Percentiles rank a stretch among this genome's conserved stretches.
These are phyloP conservation scores for Funneliformis mosseae DNA, from an alignment of 192 early-diverging fungal species.

Conservation along the genomic window DNA sequence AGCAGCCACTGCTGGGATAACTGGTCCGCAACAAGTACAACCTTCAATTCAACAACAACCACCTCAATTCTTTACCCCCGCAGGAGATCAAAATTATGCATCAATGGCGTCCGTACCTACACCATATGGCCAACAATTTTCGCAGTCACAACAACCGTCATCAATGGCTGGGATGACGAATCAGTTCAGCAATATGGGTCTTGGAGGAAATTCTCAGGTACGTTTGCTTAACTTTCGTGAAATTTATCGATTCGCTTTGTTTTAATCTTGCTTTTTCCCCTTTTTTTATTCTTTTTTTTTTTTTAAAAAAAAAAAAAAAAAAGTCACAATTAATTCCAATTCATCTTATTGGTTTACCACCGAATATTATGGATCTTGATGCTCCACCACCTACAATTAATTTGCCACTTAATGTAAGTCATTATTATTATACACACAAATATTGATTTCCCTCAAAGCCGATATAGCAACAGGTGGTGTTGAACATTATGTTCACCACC, in stretches of 20 bases:
- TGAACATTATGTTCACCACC: constrained; percentile 11
- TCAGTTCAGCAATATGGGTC: constrained; percentile 45
- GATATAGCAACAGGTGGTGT: background rate
- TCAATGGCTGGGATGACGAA: constrained; percentile 36
- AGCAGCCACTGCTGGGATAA: constrained; percentile 31
- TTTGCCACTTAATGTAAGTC: constrained; percentile 56
- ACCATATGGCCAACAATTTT: constrained; percentile 9
- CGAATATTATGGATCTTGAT: constrained; percentile 50
- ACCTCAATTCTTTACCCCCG: constrained; percentile 42
- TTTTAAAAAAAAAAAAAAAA: constrained; percentile 4
- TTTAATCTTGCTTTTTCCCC: background rate
- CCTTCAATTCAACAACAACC: constrained; percentile 18
- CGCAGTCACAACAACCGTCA: constrained; percentile 26
- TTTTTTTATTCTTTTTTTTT: background rate
- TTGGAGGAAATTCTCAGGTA: constrained; percentile 33
- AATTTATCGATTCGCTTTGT: background rate
- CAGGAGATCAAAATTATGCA: constrained; percentile 35
- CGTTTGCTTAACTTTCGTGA: background rate
- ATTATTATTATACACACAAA: background rate
- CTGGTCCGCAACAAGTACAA: background rate
- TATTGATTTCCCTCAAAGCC: background rate
- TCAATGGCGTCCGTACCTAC: constrained; percentile 18
- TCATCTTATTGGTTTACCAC: constrained; percentile 54
- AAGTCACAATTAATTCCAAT: constrained; percentile 42
- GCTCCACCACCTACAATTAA: constrained; percentile 49